These are phyloP conservation scores for Croton setiger DNA, from an alignment of 441 rosid genomes.

Conservation along the genomic window DNA sequence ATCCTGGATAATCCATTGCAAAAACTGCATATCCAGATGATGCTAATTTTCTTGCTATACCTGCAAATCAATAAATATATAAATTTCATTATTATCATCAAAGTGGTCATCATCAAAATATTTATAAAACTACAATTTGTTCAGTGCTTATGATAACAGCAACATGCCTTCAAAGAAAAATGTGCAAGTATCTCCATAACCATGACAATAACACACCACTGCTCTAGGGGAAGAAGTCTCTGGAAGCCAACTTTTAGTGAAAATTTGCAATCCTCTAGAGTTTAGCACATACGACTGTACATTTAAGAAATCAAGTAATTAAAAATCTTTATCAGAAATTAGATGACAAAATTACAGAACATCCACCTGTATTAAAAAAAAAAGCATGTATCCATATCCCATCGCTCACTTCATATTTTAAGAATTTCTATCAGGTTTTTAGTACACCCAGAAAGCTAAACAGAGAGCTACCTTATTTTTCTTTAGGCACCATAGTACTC, in stretches of 20 bases:
- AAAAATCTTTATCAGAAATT: neutral
- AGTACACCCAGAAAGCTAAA: neutral
- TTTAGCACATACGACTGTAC: constrained; percentile 66
- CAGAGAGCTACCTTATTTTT: no score
- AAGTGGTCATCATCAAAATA: constrained; percentile 2
- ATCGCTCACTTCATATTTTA: neutral
- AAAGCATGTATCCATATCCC: neutral
- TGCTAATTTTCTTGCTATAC: constrained; percentile 77
- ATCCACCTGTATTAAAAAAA: neutral
- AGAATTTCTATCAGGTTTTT: neutral
- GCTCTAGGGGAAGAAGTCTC: constrained; percentile 59
- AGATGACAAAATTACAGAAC: neutral
- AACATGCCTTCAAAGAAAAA: constrained; percentile 88
- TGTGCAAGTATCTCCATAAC: constrained; percentile 96
- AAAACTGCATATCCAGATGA: constrained; percentile 77
- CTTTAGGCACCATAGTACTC: no score
- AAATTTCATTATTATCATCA: constrained; percentile 15
- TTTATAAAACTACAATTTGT: neutral
- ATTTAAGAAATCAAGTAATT: constrained; percentile 1
- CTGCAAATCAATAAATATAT: no score
- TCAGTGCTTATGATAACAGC: constrained; percentile 13
- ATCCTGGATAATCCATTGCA: constrained; percentile 96
- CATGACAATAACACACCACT: constrained; percentile 81
- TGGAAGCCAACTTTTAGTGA: constrained; percentile 90
- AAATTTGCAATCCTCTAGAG: constrained; percentile 81